phyloP scores from a whole-genome alignment of 306 rosid species.

The Senna siamea region DNA sequence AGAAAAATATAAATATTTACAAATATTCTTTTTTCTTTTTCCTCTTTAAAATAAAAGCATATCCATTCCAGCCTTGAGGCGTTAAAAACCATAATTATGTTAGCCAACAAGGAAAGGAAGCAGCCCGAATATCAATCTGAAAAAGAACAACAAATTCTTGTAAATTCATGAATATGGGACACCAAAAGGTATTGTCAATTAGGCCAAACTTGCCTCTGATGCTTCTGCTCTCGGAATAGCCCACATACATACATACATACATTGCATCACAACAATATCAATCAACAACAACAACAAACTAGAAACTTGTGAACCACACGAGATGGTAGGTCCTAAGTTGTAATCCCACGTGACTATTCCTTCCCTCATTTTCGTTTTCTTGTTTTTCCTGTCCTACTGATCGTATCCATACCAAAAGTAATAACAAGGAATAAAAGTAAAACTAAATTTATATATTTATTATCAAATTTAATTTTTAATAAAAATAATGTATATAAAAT shows the following conservation, averaged over 20 bases:
- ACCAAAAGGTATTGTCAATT: conserved; percentile 12
- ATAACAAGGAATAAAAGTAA: not conserved
- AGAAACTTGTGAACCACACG: conserved; percentile 7
- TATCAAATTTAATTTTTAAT: too few species aligned
- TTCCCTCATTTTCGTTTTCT: not conserved
- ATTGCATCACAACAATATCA: not conserved
- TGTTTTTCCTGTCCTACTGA: not conserved
- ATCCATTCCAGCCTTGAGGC: not conserved
- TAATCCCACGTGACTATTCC: conserved; percentile 19
- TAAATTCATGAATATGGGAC: conserved; percentile 23
- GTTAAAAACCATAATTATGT: conserved; percentile 1
- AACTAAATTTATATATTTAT: too few species aligned
- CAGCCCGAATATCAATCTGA: conserved; percentile 24
- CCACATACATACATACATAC: not conserved
- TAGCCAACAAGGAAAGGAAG: conserved; percentile 2
- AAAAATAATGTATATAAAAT: too few species aligned
- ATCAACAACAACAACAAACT: conserved; percentile 5
- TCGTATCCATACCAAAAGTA: not conserved
- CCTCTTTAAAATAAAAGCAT: not conserved
- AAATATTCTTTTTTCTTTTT: too few species aligned
- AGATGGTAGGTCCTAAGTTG: conserved; percentile 16
- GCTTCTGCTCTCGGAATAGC: not conserved
- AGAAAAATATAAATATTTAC: not conserved
- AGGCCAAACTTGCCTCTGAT: not conserved
- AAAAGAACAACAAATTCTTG: not conserved